phyloP scores from a whole-genome alignment of 805 yeast genomes.

The Brettanomyces sp. region DNA sequence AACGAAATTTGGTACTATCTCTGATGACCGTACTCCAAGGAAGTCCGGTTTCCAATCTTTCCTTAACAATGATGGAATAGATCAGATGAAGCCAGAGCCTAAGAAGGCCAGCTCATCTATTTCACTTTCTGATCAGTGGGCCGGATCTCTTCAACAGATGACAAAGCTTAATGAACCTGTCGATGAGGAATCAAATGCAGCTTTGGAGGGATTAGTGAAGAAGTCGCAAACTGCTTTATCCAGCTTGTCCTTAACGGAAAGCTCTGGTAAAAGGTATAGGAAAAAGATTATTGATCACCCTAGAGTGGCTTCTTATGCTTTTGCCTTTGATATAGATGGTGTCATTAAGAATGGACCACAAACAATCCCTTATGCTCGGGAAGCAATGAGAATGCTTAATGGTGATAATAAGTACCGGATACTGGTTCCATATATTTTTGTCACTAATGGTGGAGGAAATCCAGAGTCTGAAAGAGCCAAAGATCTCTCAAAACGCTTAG shows the following conservation, averaged over 20 bases:
- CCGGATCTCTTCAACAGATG: constrained; percentile 23
- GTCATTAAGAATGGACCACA: constrained; percentile 80
- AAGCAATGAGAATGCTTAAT: constrained; percentile 62
- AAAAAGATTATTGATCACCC: constrained; percentile 53
- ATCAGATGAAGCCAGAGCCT: constrained; percentile 50
- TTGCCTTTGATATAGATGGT: constrained; percentile 91
- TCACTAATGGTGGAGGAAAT: constrained; percentile 90
- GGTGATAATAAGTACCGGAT: constrained; percentile 73
- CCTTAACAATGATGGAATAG: constrained; percentile 67
- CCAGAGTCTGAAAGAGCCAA: constrained; percentile 67
- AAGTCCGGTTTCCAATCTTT: constrained; percentile 30
- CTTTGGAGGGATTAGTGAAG: constrained; percentile 1
- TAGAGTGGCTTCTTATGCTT: constrained; percentile 74
- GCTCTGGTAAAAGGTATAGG: constrained; percentile 35
- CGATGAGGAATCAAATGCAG: neutral
- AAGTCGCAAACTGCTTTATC: constrained; percentile 20
- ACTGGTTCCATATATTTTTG: constrained; percentile 73
- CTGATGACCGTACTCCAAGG: neutral
- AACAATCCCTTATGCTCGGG: constrained; percentile 70
- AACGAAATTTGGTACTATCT: no score
- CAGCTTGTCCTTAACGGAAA: constrained; percentile 21
- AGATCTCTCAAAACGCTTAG: constrained; percentile 57
- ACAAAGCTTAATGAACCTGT: constrained; percentile 9
- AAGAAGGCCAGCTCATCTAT: constrained; percentile 57
- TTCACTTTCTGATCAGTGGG: constrained; percentile 69